Percentiles rank a stretch among this genome's conserved stretches.
Conservation (phyloP, 805 yeast species). For the Lachancea lanzarotensis region DNA sequence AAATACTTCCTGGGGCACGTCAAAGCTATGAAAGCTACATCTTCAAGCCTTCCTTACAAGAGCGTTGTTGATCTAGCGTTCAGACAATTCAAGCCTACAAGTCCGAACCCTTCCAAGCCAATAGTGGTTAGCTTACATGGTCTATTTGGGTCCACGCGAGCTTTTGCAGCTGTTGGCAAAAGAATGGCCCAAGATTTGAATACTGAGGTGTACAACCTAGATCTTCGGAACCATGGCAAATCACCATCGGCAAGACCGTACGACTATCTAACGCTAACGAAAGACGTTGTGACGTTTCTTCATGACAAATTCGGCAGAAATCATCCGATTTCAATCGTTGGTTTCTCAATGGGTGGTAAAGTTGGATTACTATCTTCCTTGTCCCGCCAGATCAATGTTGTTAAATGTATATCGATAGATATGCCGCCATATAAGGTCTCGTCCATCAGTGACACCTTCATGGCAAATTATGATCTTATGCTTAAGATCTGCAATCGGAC, state of each 20-base stretch:
- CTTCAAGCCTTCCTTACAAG: slow-evolving; percentile 14
- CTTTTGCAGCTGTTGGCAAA: slow-evolving; percentile 38
- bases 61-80: slow-evolving; percentile 20
- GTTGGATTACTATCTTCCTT: slow-evolving; percentile 44
- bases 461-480: slow-evolving; percentile 19
- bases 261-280: slow-evolving; percentile 39
- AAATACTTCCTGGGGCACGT: too few species aligned
- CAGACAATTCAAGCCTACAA: slow-evolving; percentile 6
- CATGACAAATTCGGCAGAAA: slow-evolving; percentile 19
- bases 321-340: slow-evolving; percentile 35
- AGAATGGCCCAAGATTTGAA: slow-evolving; percentile 29
- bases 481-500: slow-evolving; percentile 17
- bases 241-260: slow-evolving; percentile 41
- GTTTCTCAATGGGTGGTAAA: slow-evolving; percentile 61
- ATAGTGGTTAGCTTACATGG: slow-evolving; percentile 46
- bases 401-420: slow-evolving; percentile 40
- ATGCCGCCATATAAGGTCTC: slow-evolving; percentile 28
- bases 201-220: slow-evolving; percentile 38
- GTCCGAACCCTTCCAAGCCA: slow-evolving; percentile 22
- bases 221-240: slow-evolving; percentile 52
- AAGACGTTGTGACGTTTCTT: slow-evolving; percentile 38
- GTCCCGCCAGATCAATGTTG: slow-evolving; percentile 22
- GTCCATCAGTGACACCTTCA: slow-evolving; percentile 16
- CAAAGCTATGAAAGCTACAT: background rate
- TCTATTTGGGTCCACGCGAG: slow-evolving; percentile 43